Base-by-base conservation (phyloP, 495 filamentous ascomycete genomes). In the Usnea hakonensis region DNA sequence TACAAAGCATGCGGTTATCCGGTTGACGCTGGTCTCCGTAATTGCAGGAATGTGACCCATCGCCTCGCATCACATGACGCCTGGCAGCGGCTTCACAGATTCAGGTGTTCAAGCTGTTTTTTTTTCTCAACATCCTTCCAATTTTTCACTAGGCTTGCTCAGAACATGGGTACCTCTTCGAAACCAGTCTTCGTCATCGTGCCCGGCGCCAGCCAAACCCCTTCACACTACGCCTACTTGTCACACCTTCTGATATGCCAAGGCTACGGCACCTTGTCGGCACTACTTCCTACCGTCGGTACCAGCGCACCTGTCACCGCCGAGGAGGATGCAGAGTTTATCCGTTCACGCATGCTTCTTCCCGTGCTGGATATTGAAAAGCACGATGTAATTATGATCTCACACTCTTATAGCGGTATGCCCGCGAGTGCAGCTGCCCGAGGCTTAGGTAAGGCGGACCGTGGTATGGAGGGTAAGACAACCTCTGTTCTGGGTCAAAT, bases 341-440 rank as follows among this genome's bases (percentile, higher is more conserved):
- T 65, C 23, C 58, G 63, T 35, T 53, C 57, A 28, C 63, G 63
- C 21, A 60, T 65, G 63, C 57, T 65, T 35, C 48, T 62, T 68
- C 60, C 68, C 61, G 13, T 57, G 57, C 57, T 71, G 69, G 66
- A 77, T 67, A 38, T 71, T 3, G 77, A 78, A 1, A 68, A 70
- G 40, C 57, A 61, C 43, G 73, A 83, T 61, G 73, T 82, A 19
- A 71, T 82, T 19, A 64, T 81, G n/a, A 68, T 81, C 13, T 74
- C 68, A 23, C 79, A 81, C 64, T 78, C 76, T 46, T 83, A 79
- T 73, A 71, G 79, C 38, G 81, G 80, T 5, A 60, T 79, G 21
- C 77, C 80, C 0, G 78, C 76, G 5, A 75, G 68, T 68, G 79
- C 77, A 58, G 78, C 79, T 2, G 64, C 81, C 50, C 76, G 77